Conservation (phyloP, 306 rosid genomes). For the Vachellia collinsii region DNA sequence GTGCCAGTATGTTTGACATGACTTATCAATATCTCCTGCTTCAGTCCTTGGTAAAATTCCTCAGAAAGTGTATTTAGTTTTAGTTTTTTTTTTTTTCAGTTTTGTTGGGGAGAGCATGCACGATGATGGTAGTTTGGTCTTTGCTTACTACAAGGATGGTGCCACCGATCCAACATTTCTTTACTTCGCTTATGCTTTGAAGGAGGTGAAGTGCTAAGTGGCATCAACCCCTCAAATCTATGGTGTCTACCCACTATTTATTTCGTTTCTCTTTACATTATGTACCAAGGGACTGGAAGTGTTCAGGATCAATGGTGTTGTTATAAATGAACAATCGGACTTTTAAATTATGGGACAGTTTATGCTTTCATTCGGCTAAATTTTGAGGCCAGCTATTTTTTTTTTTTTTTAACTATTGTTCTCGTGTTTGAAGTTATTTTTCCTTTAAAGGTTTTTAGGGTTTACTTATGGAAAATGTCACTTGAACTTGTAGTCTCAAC, state of each 20-base stretch:
- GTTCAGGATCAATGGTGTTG: not conserved
- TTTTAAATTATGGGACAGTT: not conserved
- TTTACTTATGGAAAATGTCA: not conserved
- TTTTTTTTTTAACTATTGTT: not conserved
- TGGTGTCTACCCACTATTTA: constrained; percentile 22
- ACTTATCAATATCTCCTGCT: not conserved
- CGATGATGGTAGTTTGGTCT: constrained; percentile 58
- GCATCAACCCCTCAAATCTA: constrained; percentile 34
- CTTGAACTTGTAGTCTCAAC: not conserved
- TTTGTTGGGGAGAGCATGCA: constrained; percentile 77
- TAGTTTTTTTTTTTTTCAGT: constrained; percentile 45
- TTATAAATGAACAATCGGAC: not conserved
- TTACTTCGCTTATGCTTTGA: constrained; percentile 60
- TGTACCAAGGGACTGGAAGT: constrained; percentile 22
- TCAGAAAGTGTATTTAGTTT: not conserved
- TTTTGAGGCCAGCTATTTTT: not conserved
- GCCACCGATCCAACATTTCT: constrained; percentile 68
- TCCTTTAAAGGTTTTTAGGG: not conserved
- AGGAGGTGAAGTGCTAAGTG: constrained; percentile 69
- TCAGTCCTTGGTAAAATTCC: not conserved
- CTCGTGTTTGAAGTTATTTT: not conserved
- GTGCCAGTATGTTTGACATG: not conserved
- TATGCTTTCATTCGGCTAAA: not conserved
- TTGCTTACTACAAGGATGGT: constrained; percentile 77
- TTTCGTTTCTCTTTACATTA: not conserved